These are phyloP conservation scores for Pichia deserticola DNA, from an alignment of 805 yeast genomes.

Conservation along the genomic window DNA sequence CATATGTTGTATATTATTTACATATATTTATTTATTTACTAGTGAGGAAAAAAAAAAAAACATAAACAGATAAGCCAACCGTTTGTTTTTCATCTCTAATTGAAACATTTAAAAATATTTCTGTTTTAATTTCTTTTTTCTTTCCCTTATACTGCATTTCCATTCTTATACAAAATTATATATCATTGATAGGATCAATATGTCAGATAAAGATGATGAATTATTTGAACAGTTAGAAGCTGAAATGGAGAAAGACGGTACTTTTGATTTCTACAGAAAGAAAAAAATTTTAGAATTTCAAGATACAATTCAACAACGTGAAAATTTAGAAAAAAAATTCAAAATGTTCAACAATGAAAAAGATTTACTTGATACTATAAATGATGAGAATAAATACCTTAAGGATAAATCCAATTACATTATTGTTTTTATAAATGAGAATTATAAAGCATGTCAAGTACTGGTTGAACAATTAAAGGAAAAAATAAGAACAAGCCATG, in stretches of 20 bases:
- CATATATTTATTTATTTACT: too few species aligned
- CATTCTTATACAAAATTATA: not conserved
- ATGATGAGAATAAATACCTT: not conserved
- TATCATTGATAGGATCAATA: constrained; percentile 2
- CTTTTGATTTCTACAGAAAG: constrained; percentile 4
- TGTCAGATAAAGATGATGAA: constrained; percentile 25
- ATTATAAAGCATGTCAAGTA: constrained; percentile 50
- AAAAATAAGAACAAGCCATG: not conserved
- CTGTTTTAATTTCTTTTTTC: too few species aligned
- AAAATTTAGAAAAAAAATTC: constrained; percentile 25
- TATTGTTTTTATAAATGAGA: constrained; percentile 57
- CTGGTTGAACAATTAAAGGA: constrained; percentile 42
- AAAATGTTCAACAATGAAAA: not conserved
- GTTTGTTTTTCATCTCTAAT: too few species aligned
- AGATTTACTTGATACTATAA: not conserved
- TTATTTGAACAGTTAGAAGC: constrained; percentile 42
- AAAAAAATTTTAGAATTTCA: not conserved
- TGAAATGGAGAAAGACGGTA: constrained; percentile 27
- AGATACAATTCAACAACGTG: constrained; percentile 34
- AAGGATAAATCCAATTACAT: constrained; percentile 21
- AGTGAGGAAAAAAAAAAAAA: too few species aligned
- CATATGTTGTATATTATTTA: too few species aligned
- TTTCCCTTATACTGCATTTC: too few species aligned
- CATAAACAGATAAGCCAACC: too few species aligned
- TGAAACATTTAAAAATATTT: too few species aligned